Conservation (phyloP, 2,329 filamentous ascomycete species). For the Penicillium hordei region DNA sequence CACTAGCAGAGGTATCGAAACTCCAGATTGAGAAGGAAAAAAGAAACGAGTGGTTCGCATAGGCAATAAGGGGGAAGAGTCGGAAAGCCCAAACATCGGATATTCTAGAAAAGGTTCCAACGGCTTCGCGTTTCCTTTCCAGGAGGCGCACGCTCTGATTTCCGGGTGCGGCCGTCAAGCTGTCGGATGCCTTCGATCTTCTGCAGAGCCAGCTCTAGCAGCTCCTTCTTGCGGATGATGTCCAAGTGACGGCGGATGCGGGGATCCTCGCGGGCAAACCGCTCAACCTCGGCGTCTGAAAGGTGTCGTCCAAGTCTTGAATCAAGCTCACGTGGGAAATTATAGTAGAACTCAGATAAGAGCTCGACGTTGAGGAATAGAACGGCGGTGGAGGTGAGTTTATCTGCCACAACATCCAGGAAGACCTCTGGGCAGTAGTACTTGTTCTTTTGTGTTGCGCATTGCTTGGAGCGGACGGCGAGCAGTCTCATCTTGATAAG, state of each 20-base stretch:
- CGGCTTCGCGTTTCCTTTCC: constrained; percentile 40
- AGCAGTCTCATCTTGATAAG: constrained; percentile 86
- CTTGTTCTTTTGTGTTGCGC: constrained; percentile 79
- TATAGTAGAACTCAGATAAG: constrained; percentile 95
- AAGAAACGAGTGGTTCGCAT: constrained; percentile 2
- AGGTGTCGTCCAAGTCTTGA: constrained; percentile 78
- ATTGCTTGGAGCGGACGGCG: constrained; percentile 89
- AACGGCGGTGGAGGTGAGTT: constrained; percentile 90
- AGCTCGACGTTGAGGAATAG: constrained; percentile 97
- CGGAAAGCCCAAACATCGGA: neutral
- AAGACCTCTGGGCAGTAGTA: constrained; percentile 97
- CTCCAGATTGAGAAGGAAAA: constrained; percentile 1
- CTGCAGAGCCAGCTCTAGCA: constrained; percentile 86
- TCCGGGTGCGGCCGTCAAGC: constrained; percentile 69
- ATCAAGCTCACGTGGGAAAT: constrained; percentile 92
- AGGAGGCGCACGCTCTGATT: constrained; percentile 37
- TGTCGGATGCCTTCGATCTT: constrained; percentile 93
- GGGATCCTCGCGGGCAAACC: constrained; percentile 88
- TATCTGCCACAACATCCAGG: constrained; percentile 93
- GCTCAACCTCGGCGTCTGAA: constrained; percentile 75
- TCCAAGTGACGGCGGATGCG: constrained; percentile 88
- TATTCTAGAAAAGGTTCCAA: constrained; percentile 46
- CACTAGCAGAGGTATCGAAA: constrained; percentile 15
- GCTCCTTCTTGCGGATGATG: constrained; percentile 85
- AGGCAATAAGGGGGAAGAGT: neutral